A percentile compares a stretch with the other conserved stretches of the same genome.
These are phyloP conservation scores for Talaromyces borbonicus DNA, from an alignment of 495 filamentous ascomycete species.

Conservation along the genomic window DNA sequence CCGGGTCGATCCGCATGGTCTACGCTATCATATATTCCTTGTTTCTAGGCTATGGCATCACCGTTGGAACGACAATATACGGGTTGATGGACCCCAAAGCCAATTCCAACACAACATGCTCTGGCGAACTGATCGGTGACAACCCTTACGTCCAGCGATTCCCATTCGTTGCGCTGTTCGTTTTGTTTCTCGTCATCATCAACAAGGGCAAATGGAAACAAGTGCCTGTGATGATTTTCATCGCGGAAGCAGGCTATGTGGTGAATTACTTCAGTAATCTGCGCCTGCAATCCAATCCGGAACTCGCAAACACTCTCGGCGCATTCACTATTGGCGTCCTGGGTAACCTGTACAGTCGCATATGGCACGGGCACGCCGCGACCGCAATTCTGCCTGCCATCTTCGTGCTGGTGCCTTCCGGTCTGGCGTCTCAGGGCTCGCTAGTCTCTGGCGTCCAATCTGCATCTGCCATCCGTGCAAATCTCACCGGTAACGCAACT, in stretches of 20 bases:
- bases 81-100: constrained; percentile 71
- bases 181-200: constrained; percentile 70
- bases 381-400: constrained; percentile 88
- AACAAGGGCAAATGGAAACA: constrained; percentile 91
- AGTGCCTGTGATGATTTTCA: constrained; percentile 73
- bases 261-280: constrained; percentile 73
- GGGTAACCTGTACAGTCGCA: constrained; percentile 76
- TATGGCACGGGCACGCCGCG: constrained; percentile 76
- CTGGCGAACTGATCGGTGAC: constrained; percentile 39
- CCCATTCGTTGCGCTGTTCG: constrained; percentile 61
- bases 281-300: constrained; percentile 62
- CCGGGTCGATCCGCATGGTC: constrained; percentile 89
- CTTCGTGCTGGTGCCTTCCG: constrained; percentile 88
- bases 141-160: constrained; percentile 41
- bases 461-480: constrained; percentile 60
- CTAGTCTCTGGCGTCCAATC: constrained; percentile 67
- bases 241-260: constrained; percentile 70
- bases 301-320: constrained; percentile 76
- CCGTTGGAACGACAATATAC: constrained; percentile 83
- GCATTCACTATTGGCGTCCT: constrained; percentile 78
- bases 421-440: constrained; percentile 72
- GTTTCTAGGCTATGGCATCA: constrained; percentile 91
- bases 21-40: constrained; percentile 92
- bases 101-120: constrained; percentile 58
- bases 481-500: constrained; percentile 30